Percentiles rank a stretch among this genome's conserved stretches.
Evolutionary conservation across 306 rosid species (phyloP).

Genomic region (Rosa multiflora): DNA sequence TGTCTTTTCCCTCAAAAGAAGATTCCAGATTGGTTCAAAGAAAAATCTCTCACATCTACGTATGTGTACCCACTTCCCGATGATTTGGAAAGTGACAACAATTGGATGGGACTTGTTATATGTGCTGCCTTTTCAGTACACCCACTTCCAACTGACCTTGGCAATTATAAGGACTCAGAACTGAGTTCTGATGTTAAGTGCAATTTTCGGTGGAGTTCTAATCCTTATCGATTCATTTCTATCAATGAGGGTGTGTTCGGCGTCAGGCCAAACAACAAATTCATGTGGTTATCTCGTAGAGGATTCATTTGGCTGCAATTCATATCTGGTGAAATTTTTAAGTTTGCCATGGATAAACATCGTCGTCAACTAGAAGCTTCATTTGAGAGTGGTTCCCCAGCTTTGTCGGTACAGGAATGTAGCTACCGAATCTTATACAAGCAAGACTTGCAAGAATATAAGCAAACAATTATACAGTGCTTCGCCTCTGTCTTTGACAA

Average conservation of each 20-base stretch:
- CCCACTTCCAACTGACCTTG: not conserved
- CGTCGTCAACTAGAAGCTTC: not conserved
- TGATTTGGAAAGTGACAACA: not conserved
- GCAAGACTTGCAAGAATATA: no score
- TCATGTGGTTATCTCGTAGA: not conserved
- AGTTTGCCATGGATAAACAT: not conserved
- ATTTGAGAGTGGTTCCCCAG: not conserved
- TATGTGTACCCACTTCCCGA: not conserved
- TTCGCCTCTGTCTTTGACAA: no score
- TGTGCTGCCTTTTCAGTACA: constrained; percentile 16
- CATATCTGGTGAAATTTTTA: not conserved
- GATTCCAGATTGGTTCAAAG: not conserved
- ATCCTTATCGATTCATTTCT: no score
- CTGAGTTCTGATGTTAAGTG: not conserved
- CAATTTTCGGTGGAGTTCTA: no score
- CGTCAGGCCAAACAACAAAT: not conserved
- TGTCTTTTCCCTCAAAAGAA: not conserved
- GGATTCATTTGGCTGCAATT: not conserved
- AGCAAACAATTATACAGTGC: no score
- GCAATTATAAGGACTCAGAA: no score
- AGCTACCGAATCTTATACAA: no score
- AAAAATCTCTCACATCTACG: not conserved
- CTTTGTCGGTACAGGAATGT: no score
- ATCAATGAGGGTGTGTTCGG: no score
- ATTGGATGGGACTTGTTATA: constrained; percentile 26